Evolutionary conservation across 768 basidiomycete species (phyloP).

Genomic region (Tulasnella sp.): DNA sequence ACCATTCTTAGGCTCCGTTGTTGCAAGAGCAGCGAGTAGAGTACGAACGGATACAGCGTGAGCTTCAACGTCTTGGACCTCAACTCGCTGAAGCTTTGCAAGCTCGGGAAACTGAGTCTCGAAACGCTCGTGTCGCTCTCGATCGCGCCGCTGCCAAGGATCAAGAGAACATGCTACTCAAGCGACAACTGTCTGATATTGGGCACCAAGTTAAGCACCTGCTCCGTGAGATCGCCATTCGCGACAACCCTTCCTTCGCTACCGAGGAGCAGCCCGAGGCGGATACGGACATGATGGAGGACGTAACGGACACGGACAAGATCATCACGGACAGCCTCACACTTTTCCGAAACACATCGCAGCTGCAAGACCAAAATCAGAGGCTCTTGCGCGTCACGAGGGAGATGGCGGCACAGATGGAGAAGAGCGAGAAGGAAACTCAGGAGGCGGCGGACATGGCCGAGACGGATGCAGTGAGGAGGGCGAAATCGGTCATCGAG

Average conservation of each 20-base stretch:
- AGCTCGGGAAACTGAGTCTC: conserved; percentile 59
- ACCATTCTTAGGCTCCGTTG: conserved; percentile 58
- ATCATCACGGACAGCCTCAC: conserved; percentile 86
- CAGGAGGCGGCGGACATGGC: conserved; percentile 57
- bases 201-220: conserved; percentile 75
- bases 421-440: conserved; percentile 70
- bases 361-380: conserved; percentile 87
- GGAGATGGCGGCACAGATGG: conserved; percentile 74
- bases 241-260: conserved; percentile 72
- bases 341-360: conserved; percentile 65
- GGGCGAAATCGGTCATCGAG: conserved; percentile 81
- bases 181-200: conserved; percentile 70
- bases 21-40: conserved; percentile 82
- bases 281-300: conserved; percentile 30
- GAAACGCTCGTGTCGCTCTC: conserved; percentile 43
- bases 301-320: conserved; percentile 49
- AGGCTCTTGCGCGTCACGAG: conserved; percentile 74
- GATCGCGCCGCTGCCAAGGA: conserved; percentile 50
- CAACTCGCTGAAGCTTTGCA: conserved; percentile 65
- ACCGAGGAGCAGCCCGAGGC: conserved; percentile 43
- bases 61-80: conserved; percentile 66
- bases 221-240: conserved; percentile 66
- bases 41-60: conserved; percentile 71
- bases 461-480: conserved; percentile 59
- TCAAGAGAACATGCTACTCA: conserved; percentile 54